These are phyloP conservation scores for Bruguiera parviflora DNA, from an alignment of 345 rosid species.

Conservation along the genomic window DNA sequence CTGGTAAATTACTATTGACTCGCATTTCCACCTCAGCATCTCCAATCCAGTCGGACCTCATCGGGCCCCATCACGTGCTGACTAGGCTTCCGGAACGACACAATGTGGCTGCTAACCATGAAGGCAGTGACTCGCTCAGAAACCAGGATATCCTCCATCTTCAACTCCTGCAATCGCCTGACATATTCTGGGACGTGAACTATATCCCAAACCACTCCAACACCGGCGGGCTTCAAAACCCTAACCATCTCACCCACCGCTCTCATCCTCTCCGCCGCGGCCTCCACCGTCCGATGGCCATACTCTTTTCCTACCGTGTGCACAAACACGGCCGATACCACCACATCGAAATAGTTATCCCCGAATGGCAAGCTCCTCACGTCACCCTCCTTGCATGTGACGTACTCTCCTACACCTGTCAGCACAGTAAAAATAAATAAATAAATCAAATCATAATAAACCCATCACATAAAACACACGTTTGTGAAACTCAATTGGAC, in stretches of 20 bases:
- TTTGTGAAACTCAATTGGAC: not conserved
- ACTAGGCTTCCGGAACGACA: slow-evolving; percentile 74
- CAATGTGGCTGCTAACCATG: slow-evolving; percentile 90
- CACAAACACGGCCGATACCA: slow-evolving; percentile 78
- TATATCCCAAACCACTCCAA: slow-evolving; percentile 83
- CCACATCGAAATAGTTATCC: slow-evolving; percentile 89
- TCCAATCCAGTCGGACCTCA: slow-evolving; percentile 50
- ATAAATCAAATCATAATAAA: not conserved
- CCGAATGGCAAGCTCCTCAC: slow-evolving; percentile 76
- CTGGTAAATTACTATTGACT: not conserved
- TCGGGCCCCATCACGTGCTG: slow-evolving; percentile 52
- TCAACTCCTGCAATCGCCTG: slow-evolving; percentile 67
- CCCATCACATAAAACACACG: not conserved
- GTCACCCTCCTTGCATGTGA: slow-evolving; percentile 89
- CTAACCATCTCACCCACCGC: slow-evolving; percentile 83
- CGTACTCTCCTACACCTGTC: slow-evolving; percentile 89
- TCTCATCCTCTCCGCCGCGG: slow-evolving; percentile 82
- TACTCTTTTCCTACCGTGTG: slow-evolving; percentile 85
- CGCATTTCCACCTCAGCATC: slow-evolving; percentile 18
- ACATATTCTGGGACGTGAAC: slow-evolving; percentile 81
- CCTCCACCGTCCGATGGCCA: slow-evolving; percentile 82
- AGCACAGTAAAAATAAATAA: not conserved
- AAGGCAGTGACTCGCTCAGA: slow-evolving; percentile 87
- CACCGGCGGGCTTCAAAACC: slow-evolving; percentile 79
- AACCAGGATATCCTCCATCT: slow-evolving; percentile 82